Conservation (phyloP, 2,329 filamentous ascomycete genomes). For the Hymenotorrendiella dingleyae region DNA sequence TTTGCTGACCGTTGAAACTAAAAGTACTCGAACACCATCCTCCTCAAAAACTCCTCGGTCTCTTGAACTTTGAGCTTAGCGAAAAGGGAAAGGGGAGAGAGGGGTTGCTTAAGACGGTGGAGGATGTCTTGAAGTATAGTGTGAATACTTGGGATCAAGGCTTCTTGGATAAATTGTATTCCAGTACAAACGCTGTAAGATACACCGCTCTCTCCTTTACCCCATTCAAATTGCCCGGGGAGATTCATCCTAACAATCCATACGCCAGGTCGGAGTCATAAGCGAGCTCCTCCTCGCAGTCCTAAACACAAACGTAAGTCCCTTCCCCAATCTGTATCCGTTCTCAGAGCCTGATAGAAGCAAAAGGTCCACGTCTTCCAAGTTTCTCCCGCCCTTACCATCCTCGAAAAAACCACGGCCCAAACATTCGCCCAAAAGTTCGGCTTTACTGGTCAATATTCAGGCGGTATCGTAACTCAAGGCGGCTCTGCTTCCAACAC, state of each 20-base stretch:
- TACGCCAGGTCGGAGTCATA: constrained; percentile 63
- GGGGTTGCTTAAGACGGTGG: constrained; percentile 66
- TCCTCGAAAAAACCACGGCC: constrained; percentile 82
- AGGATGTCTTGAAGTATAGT: constrained; percentile 71
- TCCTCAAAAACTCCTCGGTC: constrained; percentile 50
- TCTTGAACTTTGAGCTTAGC: constrained; percentile 55
- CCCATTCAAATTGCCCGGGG: background rate
- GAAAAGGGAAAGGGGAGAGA: constrained; percentile 57
- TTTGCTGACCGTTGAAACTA: no score
- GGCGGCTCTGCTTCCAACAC: constrained; percentile 82
- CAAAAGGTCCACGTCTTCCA: constrained; percentile 80
- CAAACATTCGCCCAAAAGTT: constrained; percentile 69
- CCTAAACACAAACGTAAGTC: constrained; percentile 78
- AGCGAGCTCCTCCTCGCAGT: constrained; percentile 79
- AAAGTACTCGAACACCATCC: constrained; percentile 58
- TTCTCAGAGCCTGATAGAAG: constrained; percentile 7
- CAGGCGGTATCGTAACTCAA: constrained; percentile 65
- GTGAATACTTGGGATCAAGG: constrained; percentile 99
- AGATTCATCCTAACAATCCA: background rate
- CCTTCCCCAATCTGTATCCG: background rate
- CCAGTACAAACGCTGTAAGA: constrained; percentile 74
- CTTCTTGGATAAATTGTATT: constrained; percentile 92
- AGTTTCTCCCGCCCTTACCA: constrained; percentile 80
- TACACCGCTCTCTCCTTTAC: constrained; percentile 1
- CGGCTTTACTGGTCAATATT: constrained; percentile 62